Conservation (phyloP, 2,329 filamentous ascomycete species). For the Endoconidiophora laricicola region DNA sequence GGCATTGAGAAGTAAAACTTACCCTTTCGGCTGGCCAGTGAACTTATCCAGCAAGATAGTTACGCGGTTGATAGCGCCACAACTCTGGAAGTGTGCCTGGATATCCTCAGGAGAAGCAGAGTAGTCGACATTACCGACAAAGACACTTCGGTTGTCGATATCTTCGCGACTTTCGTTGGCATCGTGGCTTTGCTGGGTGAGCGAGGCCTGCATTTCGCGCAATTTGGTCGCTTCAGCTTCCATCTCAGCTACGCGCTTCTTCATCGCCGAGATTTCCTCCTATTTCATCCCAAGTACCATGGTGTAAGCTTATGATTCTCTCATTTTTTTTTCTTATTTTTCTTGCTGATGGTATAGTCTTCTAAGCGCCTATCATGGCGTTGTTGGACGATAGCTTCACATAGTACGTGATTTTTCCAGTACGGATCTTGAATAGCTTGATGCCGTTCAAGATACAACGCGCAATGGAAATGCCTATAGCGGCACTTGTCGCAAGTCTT, state of each 20-base stretch:
- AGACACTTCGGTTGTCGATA: conserved; percentile 86
- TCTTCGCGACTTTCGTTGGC: conserved; percentile 89
- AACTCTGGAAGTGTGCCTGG: conserved; percentile 94
- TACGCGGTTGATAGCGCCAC: conserved; percentile 92
- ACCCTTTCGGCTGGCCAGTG: conserved; percentile 98
- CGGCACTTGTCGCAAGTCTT: not conserved
- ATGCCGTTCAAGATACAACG: not conserved
- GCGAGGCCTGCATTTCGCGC: conserved; percentile 68
- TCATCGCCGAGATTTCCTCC: conserved; percentile 79
- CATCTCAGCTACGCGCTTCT: conserved; percentile 74
- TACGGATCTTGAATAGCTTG: too few relatives aligned
- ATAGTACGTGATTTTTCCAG: too few relatives aligned
- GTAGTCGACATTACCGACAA: conserved; percentile 98
- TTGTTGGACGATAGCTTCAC: too few relatives aligned
- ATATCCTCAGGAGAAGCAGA: conserved; percentile 94
- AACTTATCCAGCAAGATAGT: conserved; percentile 98
- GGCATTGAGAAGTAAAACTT: conserved; percentile 21
- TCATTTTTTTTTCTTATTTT: not conserved
- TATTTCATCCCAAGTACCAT: conserved; percentile 16
- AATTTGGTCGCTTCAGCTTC: conserved; percentile 77
- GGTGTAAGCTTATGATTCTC: conserved; percentile 8
- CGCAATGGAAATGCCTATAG: too few relatives aligned
- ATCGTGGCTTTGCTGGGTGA: conserved; percentile 73
- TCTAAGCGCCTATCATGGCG: too few relatives aligned
- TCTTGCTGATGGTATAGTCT: not conserved